Evolutionary conservation across 139 green algal genomes (phyloP).

Genomic region (Chlorella sp.): DNA sequence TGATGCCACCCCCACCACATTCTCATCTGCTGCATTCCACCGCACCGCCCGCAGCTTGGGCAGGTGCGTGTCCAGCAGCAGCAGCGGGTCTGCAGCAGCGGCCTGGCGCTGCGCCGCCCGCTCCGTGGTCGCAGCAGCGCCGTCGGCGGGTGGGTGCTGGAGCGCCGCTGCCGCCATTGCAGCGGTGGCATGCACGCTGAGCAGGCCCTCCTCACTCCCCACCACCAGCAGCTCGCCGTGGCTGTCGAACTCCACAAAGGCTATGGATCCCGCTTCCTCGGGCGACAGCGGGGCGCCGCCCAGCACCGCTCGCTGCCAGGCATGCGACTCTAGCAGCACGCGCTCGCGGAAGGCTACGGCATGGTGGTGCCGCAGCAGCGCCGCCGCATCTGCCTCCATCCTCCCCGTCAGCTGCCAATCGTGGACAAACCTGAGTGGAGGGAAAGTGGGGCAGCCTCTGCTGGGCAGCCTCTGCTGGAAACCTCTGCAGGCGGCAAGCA

Average conservation of each 20-base stretch:
- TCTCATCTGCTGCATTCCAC: conserved; percentile 45
- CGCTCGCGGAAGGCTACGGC: neutral
- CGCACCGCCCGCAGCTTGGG: conserved; percentile 34
- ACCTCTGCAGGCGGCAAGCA: no score
- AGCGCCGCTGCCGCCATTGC: neutral
- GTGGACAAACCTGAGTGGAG: neutral
- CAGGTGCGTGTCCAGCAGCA: conserved; percentile 27
- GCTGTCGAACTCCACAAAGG: conserved; percentile 31
- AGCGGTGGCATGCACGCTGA: conserved; percentile 33
- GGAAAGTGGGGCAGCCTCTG: no score
- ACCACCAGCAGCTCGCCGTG: conserved; percentile 41
- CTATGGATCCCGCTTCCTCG: neutral
- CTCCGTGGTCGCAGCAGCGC: neutral
- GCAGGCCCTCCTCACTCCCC: conserved; percentile 19
- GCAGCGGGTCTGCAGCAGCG: conserved; percentile 4
- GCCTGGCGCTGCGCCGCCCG: neutral
- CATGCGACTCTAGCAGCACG: neutral
- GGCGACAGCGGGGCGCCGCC: conserved; percentile 10
- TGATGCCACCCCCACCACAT: conserved; percentile 33
- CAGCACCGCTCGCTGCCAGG: conserved; percentile 25
- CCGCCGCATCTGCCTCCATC: neutral
- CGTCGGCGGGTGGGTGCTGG: no score
- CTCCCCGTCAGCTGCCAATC: conserved; percentile 7
- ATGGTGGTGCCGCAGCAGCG: neutral
- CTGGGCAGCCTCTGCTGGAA: no score